phyloP scores from a whole-genome alignment of 345 rosid genomes.

The Physaria fendleri region DNA sequence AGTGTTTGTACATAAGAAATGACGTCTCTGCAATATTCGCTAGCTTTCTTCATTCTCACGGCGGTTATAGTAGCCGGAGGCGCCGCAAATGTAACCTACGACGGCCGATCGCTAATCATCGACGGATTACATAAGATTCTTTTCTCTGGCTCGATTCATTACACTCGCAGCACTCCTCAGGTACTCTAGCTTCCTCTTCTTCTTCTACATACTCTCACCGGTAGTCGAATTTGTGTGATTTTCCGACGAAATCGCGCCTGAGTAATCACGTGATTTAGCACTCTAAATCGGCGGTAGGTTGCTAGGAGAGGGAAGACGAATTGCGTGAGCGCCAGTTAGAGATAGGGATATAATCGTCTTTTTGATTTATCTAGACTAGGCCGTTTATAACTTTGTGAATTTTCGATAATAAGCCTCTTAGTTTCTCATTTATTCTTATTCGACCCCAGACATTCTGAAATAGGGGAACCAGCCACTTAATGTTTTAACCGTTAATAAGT shows the following conservation, averaged over 20 bases:
- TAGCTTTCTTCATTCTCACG: constrained; percentile 10
- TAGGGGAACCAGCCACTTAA: no score
- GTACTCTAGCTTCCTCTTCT: constrained; percentile 23
- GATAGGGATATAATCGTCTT: constrained; percentile 18
- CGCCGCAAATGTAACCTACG: constrained; percentile 37
- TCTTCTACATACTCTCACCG: neutral
- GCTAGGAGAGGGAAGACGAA: constrained; percentile 9
- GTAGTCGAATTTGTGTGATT: neutral
- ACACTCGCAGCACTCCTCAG: constrained; percentile 72
- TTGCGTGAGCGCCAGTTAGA: constrained; percentile 18
- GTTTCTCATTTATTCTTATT: neutral
- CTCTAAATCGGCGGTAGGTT: neutral
- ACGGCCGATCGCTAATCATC: constrained; percentile 54
- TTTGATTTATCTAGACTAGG: neutral
- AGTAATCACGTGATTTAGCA: constrained; percentile 22
- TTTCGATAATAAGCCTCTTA: neutral
- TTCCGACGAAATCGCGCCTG: neutral
- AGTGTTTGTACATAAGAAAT: neutral
- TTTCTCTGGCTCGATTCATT: constrained; percentile 84
- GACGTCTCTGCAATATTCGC: neutral
- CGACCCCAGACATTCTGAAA: neutral
- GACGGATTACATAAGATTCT: constrained; percentile 54
- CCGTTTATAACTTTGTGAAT: constrained; percentile 9
- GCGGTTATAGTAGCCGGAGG: constrained; percentile 5
- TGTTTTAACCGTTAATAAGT: no score